phyloP scores from a whole-genome alignment of 2,329 filamentous ascomycete species.

The Penicillium griseofulvum region DNA sequence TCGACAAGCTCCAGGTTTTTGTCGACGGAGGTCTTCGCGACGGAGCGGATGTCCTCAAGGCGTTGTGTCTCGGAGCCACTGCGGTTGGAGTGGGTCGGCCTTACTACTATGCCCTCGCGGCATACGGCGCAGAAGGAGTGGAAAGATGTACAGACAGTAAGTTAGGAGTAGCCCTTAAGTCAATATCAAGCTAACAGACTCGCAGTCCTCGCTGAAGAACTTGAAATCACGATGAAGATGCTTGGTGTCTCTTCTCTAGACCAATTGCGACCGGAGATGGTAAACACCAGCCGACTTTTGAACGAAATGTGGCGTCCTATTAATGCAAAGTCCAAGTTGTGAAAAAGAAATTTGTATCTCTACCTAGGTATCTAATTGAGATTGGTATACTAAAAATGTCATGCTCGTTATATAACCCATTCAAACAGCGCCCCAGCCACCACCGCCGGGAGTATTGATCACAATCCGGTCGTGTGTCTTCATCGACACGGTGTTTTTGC shows the following conservation, averaged over 20 bases:
- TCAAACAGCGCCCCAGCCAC: slow-evolving; percentile 38
- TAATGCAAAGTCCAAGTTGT: slow-evolving; percentile 9
- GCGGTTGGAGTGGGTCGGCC: slow-evolving; percentile 50
- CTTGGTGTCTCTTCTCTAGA: slow-evolving; percentile 17
- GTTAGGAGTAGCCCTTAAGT: neutral
- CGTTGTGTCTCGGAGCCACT: slow-evolving; percentile 51
- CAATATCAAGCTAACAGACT: neutral
- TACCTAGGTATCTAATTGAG: neutral
- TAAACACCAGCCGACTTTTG: slow-evolving; percentile 17
- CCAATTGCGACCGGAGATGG: slow-evolving; percentile 16
- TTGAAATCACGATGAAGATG: slow-evolving; percentile 23
- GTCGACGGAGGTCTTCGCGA: slow-evolving; percentile 54
- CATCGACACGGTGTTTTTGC: slow-evolving; percentile 63
- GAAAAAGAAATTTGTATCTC: neutral
- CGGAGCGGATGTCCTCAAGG: slow-evolving; percentile 55
- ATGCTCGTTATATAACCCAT: neutral
- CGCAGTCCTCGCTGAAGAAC: slow-evolving; percentile 15
- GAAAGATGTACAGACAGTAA: slow-evolving; percentile 18
- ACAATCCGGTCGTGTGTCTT: slow-evolving; percentile 60
- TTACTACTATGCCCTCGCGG: slow-evolving; percentile 22
- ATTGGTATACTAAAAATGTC: neutral
- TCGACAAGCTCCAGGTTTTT: slow-evolving; percentile 49
- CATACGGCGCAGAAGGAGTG: slow-evolving; percentile 22
- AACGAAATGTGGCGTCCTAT: slow-evolving; percentile 22
- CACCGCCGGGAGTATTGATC: slow-evolving; percentile 56